Evolutionary conservation across 441 rosid genomes (phyloP), one percentile per base, ranked within the genome.

Genomic region (Francoa sonchifolia): DNA sequence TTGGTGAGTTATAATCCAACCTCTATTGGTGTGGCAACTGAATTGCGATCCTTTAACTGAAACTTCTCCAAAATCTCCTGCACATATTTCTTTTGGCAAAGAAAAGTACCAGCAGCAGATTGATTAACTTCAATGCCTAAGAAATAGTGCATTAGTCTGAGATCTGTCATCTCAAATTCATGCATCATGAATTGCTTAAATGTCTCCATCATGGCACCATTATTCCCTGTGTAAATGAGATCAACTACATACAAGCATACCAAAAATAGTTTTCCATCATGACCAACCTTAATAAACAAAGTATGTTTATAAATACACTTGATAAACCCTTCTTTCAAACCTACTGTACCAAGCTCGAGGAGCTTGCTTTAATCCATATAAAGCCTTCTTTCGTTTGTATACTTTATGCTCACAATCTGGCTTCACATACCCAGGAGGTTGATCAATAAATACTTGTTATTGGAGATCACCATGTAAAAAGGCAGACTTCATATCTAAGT

Each of bases 111-210:
- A 6, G 0, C 22, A 4, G 0, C 25, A 2, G 0, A 1, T 16
- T 44, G 48, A 3, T 28, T 7, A 0, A 44, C 22, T 16, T 44
- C 37, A 7, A 44, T 17, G 23, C 48, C 36, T 1, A 44, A 7
- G 8, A 44, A 44, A 10, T 14, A 44, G 0, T 8, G 5, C 48
- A 29, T 28, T 16, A 16, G n/a, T 1, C 36, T 15, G 0, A 44
- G 3, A 19, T 44, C 15, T 15, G 23, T 44, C 48, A 44, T 44
- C n/a, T 19, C 18, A 2, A 48, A 48, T 8, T 19, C 42, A 39
- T 22, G 19, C 16, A 19, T 39, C 30, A 39, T 39, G 8, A 1
- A 1, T 2, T 0, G 7, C 18, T 39, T 39, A 21, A 39, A 39
- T 7, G 19, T 0, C 8, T 0, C 44, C 19, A 39, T 9, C 19